Base-by-base conservation (phyloP, 306 rosid species). In the Casuarina cunninghamiana region DNA sequence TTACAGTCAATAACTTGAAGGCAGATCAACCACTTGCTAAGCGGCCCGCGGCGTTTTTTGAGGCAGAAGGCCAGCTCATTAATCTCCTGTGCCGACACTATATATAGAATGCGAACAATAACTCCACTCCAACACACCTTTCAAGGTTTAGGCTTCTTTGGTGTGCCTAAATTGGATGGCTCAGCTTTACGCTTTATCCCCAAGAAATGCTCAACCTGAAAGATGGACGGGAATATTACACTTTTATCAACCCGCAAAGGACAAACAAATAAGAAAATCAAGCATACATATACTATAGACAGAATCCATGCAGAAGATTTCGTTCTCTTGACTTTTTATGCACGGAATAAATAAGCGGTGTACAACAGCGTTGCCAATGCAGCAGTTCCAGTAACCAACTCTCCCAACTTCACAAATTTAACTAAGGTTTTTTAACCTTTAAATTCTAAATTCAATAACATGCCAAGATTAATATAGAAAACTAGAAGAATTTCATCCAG, bases 111-210 rank as follows among this genome's bases (percentile, higher is more conserved):
- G 35, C 21, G 16, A 58, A 58, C 41, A 58, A 13, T 26, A 26
- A 17, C 71, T 17, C 71, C 2, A 13, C 51, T 13, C 26, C 37
- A 8, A 70, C 74, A 51, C 75, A 19, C 48, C 48, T 66, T 41
- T 90, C 89, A 92, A 75, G 89, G 38, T 84, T 90, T 95, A 3
- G 91, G 78, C 86, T 85, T 94, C 83, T 92, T 92, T 1, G 87
- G 60, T 32, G 81, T 39, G 55, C 90, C 91, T 2, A 88, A 81
- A 83, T 72, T 85, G 61, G 87, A 55, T 39, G 90, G 51, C 72
- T 92, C 97, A 3, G 87, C 88, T 86, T 92, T 91, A 80, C 97
- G 91, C 89, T 92, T 95, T 46, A 95, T 92, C 74, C 98, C 98
- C 80, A 95, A 85, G 82, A 88, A 95, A 83, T 92, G 97, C 81